A percentile compares a stretch with the other conserved stretches of the same genome.
phyloP scores from a whole-genome alignment of 371 early-diverging fungal genomes.

The Syncephalastrum monosporum region DNA sequence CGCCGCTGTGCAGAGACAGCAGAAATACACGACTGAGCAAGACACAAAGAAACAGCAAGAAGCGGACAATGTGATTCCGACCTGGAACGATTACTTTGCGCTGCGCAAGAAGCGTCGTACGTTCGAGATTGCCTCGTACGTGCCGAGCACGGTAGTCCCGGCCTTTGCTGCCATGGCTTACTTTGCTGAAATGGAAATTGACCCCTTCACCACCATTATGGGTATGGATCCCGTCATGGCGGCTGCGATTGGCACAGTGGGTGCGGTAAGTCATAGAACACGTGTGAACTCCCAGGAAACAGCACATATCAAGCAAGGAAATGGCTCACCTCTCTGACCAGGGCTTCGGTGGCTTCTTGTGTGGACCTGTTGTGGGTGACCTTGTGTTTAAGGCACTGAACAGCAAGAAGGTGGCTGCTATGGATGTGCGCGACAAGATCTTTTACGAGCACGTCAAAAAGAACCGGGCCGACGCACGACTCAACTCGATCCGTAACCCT shows the following conservation, averaged over 20 bases:
- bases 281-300: no score
- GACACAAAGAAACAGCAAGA: slow-evolving; percentile 9
- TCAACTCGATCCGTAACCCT: slow-evolving; percentile 76
- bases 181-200: slow-evolving; percentile 73
- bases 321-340: slow-evolving; percentile 13
- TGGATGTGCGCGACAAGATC: slow-evolving; percentile 75
- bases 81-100: slow-evolving; percentile 81
- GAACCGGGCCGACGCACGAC: slow-evolving; percentile 77
- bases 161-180: slow-evolving; percentile 64
- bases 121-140: slow-evolving; percentile 66
- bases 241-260: slow-evolving; percentile 61
- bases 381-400: slow-evolving; percentile 62
- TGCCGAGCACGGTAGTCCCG: slow-evolving; percentile 63
- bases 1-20: no score
- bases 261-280: slow-evolving; percentile 34
- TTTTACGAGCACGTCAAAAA: slow-evolving; percentile 80
- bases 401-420: slow-evolving; percentile 46
- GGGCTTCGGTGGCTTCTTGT: slow-evolving; percentile 64
- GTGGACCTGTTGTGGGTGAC: slow-evolving; percentile 72
- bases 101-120: slow-evolving; percentile 70
- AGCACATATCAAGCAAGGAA: no score
- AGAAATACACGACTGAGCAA: neutral
- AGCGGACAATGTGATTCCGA: neutral
- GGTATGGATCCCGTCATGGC: slow-evolving; percentile 79
- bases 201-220: slow-evolving; percentile 74